A percentile compares a stretch with the other conserved stretches of the same genome.
phyloP scores from a whole-genome alignment of 2,329 filamentous ascomycete genomes.

The Thielaviopsis euricoi region DNA sequence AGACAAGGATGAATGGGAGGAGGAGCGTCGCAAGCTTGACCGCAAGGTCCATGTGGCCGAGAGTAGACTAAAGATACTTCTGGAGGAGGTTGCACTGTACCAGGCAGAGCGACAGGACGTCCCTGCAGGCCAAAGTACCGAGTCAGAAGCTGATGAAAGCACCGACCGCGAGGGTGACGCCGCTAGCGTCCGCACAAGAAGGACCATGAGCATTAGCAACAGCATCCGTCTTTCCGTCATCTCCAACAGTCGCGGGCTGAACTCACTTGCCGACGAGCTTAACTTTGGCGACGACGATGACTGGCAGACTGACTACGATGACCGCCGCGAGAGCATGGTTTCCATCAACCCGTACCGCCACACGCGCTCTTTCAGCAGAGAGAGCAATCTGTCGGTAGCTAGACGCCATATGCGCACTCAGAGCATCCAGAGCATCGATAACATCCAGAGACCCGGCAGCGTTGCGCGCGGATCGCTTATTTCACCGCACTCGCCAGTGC shows the following conservation, averaged over 20 bases:
- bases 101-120: conserved; percentile 37
- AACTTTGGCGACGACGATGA: conserved; percentile 69
- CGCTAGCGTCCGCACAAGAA: conserved; percentile 40
- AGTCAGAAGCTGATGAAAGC: conserved; percentile 44
- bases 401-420: conserved; percentile 36
- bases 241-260: conserved; percentile 38
- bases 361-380: conserved; percentile 37
- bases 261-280: conserved; percentile 82
- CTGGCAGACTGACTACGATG: conserved; percentile 54
- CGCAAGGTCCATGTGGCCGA: conserved; percentile 82
- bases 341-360: conserved; percentile 32
- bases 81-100: conserved; percentile 69
- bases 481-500: conserved; percentile 32
- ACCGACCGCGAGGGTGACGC: conserved; percentile 48
- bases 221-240: conserved; percentile 58
- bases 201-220: conserved; percentile 56
- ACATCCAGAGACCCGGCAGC: conserved; percentile 26
- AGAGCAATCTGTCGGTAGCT: conserved; percentile 29
- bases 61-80: conserved; percentile 61
- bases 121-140: conserved; percentile 20
- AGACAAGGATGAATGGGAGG: conserved; percentile 73
- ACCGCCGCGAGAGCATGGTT: conserved; percentile 40
- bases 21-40: conserved; percentile 67
- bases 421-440: conserved; percentile 37
- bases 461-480: conserved; percentile 35